Evolutionary conservation across 202 grass and related monocot genomes (phyloP).

Genomic region (Elaeis oleifera): DNA sequence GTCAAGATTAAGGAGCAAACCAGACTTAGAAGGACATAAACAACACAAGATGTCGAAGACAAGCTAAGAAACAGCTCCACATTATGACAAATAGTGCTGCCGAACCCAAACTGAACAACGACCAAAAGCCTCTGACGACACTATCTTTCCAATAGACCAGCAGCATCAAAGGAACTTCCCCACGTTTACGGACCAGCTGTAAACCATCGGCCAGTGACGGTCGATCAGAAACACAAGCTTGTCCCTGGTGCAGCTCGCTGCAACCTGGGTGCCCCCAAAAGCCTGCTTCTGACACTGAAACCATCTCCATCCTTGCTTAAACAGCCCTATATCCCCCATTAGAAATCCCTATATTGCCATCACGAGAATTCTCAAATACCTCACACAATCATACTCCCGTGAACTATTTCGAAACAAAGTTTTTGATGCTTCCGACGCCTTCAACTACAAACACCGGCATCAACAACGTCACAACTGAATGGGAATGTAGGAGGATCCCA

Average conservation of each 20-base stretch:
- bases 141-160: slow-evolving; percentile 63
- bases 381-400: slow-evolving; percentile 11
- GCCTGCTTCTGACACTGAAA: slow-evolving; percentile 68
- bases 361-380: slow-evolving; percentile 1
- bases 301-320: slow-evolving; percentile 89
- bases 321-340: slow-evolving; percentile 77
- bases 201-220: slow-evolving; percentile 83
- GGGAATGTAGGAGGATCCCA: slow-evolving; percentile 9
- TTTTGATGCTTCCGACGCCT: not conserved
- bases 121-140: slow-evolving; percentile 38
- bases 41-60: slow-evolving; percentile 49
- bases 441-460: not conserved
- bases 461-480: slow-evolving; percentile 7
- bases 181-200: slow-evolving; percentile 38
- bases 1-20: slow-evolving; percentile 35
- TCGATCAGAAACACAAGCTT: slow-evolving; percentile 62
- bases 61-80: slow-evolving; percentile 83
- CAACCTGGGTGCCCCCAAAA: slow-evolving; percentile 42
- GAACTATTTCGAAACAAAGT: not conserved
- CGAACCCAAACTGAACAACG: slow-evolving; percentile 55
- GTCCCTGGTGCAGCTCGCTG: slow-evolving; percentile 34
- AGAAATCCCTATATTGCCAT: slow-evolving; percentile 1
- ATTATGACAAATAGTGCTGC: slow-evolving; percentile 83
- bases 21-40: slow-evolving; percentile 68
- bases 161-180: slow-evolving; percentile 35